Evolutionary conservation across 2,329 filamentous ascomycete species (phyloP).

Genomic region (Fusarium coicis): DNA sequence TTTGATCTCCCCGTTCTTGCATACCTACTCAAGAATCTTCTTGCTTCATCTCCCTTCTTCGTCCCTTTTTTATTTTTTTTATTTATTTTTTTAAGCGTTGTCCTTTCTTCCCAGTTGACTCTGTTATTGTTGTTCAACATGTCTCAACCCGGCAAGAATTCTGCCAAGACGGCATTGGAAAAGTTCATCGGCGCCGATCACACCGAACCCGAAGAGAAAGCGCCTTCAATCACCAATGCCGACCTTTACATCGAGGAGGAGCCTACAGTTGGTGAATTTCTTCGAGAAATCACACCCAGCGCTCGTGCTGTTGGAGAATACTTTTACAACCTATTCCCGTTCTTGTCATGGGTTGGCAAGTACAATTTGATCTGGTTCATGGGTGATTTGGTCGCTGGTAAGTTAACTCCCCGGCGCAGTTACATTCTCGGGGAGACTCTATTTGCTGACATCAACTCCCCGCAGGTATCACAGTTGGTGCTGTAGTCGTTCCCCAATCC

Average conservation of each 20-base stretch:
- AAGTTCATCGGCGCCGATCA: constrained; percentile 50
- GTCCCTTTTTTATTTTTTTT: too few species aligned
- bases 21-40: not conserved
- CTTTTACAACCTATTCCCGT: constrained; percentile 58
- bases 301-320: constrained; percentile 48
- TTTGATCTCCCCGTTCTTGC: constrained; percentile 30
- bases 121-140: constrained; percentile 9
- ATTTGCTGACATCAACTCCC: constrained; percentile 35
- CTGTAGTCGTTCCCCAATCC: constrained; percentile 64
- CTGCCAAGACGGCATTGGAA: constrained; percentile 43
- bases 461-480: constrained; percentile 58
- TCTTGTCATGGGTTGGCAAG: constrained; percentile 61
- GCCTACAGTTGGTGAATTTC: constrained; percentile 55
- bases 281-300: constrained; percentile 53
- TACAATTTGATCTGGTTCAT: constrained; percentile 61
- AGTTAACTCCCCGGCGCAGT: constrained; percentile 22
- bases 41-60: not conserved
- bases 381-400: constrained; percentile 59
- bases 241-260: constrained; percentile 55
- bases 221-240: constrained; percentile 51
- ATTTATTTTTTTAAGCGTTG: constrained; percentile 11
- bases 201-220: constrained; percentile 46
- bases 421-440: constrained; percentile 3
- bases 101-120: not conserved
- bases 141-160: constrained; percentile 31